A percentile compares a stretch with the other conserved stretches of the same genome.
Conservation (phyloP, 148 eudicot species). For the Beta vulgaris region DNA sequence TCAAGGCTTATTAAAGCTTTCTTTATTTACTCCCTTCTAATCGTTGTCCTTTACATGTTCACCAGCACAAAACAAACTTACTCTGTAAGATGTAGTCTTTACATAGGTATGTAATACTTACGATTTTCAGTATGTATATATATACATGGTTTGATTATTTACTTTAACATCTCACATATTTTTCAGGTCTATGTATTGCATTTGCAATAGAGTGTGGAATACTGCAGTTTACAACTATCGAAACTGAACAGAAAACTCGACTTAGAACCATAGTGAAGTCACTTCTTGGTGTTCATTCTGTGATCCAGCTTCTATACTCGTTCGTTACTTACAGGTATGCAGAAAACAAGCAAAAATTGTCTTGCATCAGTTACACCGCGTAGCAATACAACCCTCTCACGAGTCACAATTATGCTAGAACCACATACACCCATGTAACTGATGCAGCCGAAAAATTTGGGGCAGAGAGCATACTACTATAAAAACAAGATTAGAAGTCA, state of each 20-base stretch:
- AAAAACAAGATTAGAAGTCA: too few relatives aligned
- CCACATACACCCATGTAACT: too few relatives aligned
- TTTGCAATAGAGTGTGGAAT: slow-evolving; percentile 47
- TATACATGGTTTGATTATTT: neutral
- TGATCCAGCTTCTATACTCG: slow-evolving; percentile 46
- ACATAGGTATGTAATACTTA: slow-evolving; percentile 44
- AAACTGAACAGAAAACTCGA: slow-evolving; percentile 39
- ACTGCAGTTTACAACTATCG: slow-evolving; percentile 37
- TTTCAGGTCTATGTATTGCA: slow-evolving; percentile 38
- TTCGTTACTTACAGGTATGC: slow-evolving; percentile 60
- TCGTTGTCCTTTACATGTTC: slow-evolving; percentile 58
- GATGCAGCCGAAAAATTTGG: too few relatives aligned
- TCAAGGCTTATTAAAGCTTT: slow-evolving; percentile 63
- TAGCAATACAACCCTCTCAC: too few relatives aligned
- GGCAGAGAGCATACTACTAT: too few relatives aligned
- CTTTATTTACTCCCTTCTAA: slow-evolving; percentile 45
- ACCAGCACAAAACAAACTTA: slow-evolving; percentile 80
- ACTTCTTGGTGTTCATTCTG: slow-evolving; percentile 37
- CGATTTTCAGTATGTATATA: neutral
- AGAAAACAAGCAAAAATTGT: neutral
- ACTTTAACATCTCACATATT: neutral
- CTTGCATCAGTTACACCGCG: too few relatives aligned
- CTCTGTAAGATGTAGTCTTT: slow-evolving; percentile 62
- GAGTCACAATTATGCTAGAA: too few relatives aligned
- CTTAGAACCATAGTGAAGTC: slow-evolving; percentile 37